A percentile compares a stretch with the other conserved stretches of the same genome.
Evolutionary conservation across 1,284 basidiomycete species (phyloP).

Genomic region (Ustilago crameri): DNA sequence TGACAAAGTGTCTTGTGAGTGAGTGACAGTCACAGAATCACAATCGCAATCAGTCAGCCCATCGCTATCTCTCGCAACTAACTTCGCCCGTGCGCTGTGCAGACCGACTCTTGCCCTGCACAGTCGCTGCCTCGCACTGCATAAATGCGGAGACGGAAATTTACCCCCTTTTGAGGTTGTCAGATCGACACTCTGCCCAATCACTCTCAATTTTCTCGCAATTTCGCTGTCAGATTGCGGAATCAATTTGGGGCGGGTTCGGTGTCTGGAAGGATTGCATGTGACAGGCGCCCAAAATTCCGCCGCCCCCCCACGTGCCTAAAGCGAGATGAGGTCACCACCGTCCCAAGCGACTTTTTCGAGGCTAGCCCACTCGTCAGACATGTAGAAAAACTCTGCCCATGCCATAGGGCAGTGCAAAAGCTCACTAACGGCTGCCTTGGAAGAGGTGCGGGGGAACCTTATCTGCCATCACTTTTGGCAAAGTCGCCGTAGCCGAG

Average conservation of each 20-base stretch:
- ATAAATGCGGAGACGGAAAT: slow-evolving; percentile 1
- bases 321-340: slow-evolving; percentile 2
- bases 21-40: too few species aligned
- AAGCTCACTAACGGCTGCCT: too few species aligned
- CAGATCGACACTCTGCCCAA: not conserved
- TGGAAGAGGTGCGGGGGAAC: too few species aligned
- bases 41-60: too few species aligned
- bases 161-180: not conserved
- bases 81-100: not conserved
- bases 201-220: too few species aligned
- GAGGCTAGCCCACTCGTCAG: not conserved
- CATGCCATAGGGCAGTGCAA: too few species aligned
- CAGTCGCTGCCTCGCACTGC: too few species aligned
- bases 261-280: not conserved
- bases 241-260: not conserved
- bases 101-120: not conserved
- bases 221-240: too few species aligned
- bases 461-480: too few species aligned
- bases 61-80: not conserved
- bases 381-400: too few species aligned
- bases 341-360: not conserved
- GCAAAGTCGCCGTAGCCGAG: too few species aligned
- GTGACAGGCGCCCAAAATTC: slow-evolving; percentile 1
- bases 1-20: too few species aligned
- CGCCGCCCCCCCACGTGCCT: not conserved